Evolutionary conservation across 352 stramenopile species (phyloP).

Genomic region (Lagenidium giganteum): DNA sequence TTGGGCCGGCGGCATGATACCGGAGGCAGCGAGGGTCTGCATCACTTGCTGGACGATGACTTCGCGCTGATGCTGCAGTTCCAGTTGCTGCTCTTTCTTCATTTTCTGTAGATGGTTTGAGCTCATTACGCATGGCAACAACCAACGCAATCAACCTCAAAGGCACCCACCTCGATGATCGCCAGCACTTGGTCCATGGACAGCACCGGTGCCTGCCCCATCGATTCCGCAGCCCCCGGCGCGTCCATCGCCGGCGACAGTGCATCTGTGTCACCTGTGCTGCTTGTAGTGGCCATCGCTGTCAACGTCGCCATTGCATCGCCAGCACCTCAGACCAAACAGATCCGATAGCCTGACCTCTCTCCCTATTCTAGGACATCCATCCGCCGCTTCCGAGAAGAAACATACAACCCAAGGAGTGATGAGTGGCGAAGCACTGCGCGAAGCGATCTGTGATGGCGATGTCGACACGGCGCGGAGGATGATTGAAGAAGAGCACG

Average conservation of each 20-base stretch:
- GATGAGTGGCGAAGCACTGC: constrained; percentile 31
- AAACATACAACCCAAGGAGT: background rate
- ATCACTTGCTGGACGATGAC: constrained; percentile 62
- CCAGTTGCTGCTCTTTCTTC: constrained; percentile 33
- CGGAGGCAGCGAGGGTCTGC: constrained; percentile 32
- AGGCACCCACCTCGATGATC: constrained; percentile 18
- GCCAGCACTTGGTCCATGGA: constrained; percentile 19
- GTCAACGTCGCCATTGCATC: too few species aligned
- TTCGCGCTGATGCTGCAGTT: constrained; percentile 47
- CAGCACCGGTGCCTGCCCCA: constrained; percentile 11
- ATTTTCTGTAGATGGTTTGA: constrained; percentile 15
- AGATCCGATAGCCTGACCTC: background rate
- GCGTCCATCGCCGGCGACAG: background rate
- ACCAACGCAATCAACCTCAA: too few species aligned
- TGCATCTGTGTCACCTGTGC: background rate
- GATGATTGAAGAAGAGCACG: constrained; percentile 20
- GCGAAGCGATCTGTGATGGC: constrained; percentile 36
- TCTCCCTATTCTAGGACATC: too few species aligned
- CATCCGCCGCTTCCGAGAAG: background rate
- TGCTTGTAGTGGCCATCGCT: too few species aligned
- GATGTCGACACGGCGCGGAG: constrained; percentile 10
- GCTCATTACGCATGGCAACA: background rate
- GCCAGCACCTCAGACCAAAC: background rate
- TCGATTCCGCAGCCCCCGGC: background rate
- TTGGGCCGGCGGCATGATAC: background rate